Evolutionary conservation across 345 rosid species (phyloP).

Genomic region (Rhodamnia rubescens): DNA sequence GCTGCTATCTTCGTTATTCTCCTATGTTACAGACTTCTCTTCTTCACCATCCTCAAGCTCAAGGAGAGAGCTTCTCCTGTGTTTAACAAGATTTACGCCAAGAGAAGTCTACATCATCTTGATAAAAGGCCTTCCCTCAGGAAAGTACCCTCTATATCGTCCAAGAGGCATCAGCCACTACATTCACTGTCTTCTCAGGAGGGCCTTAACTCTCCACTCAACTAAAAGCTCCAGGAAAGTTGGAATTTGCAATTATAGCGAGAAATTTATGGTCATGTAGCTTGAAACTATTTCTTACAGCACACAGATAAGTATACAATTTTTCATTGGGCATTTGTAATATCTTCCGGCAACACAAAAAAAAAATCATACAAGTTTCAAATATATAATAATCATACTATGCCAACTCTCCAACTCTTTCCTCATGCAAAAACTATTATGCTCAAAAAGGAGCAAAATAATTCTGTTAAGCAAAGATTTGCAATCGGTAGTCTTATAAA

Average conservation of each 20-base stretch:
- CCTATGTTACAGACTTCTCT: slow-evolving; percentile 5
- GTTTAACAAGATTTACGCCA: slow-evolving; percentile 28
- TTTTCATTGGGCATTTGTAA: background rate
- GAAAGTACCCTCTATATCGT: slow-evolving; percentile 26
- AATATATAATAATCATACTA: background rate
- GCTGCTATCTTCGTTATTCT: slow-evolving; percentile 13
- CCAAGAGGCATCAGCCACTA: slow-evolving; percentile 38
- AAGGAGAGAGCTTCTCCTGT: slow-evolving; percentile 23
- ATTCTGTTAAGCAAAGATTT: background rate
- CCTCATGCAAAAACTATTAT: background rate
- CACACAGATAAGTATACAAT: background rate
- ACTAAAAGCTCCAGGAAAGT: slow-evolving; percentile 1
- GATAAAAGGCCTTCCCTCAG: slow-evolving; percentile 58
- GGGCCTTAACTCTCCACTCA: slow-evolving; percentile 42
- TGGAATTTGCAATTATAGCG: background rate
- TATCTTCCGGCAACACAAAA: background rate
- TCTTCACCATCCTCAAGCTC: slow-evolving; percentile 13
- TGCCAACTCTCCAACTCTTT: background rate
- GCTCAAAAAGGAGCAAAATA: background rate
- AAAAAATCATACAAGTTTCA: background rate
- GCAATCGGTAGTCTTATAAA: background rate
- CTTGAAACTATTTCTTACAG: background rate
- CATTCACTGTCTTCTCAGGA: slow-evolving; percentile 59
- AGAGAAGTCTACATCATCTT: slow-evolving; percentile 40
- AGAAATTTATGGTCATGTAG: background rate